Evolutionary conservation across 371 early-diverging fungal species (phyloP).

Genomic region (Dichotomocladium elegans): DNA sequence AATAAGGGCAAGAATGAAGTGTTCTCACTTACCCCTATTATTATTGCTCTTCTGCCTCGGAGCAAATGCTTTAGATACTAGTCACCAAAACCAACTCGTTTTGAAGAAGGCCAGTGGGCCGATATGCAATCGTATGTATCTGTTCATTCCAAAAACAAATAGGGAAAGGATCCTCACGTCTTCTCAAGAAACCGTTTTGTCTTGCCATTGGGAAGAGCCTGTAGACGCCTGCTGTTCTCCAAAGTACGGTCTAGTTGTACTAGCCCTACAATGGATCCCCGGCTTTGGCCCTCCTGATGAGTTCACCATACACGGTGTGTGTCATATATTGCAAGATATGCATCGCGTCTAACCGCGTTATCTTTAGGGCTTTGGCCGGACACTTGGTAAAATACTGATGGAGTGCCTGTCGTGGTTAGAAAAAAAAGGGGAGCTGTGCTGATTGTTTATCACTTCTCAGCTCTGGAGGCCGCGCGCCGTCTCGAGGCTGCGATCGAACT

Average conservation of each 20-base stretch:
- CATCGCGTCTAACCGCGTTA: slow-evolving; percentile 14
- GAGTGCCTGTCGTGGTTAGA: too few species aligned
- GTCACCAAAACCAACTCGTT: too few species aligned
- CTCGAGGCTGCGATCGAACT: slow-evolving; percentile 25
- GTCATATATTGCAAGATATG: neutral
- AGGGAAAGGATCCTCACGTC: neutral
- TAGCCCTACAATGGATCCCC: slow-evolving; percentile 50
- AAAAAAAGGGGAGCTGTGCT: neutral
- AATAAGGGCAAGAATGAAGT: too few species aligned
- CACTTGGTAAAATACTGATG: slow-evolving; percentile 32
- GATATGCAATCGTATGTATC: neutral
- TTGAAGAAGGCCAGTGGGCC: too few species aligned
- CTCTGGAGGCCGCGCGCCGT: slow-evolving; percentile 27
- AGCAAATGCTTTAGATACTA: too few species aligned
- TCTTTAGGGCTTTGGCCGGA: slow-evolving; percentile 45
- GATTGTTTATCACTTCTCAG: slow-evolving; percentile 1
- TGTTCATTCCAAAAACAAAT: neutral
- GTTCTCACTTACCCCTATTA: too few species aligned
- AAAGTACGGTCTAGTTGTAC: slow-evolving; percentile 59
- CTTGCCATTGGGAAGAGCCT: slow-evolving; percentile 37
- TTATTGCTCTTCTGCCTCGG: too few species aligned
- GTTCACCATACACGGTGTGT: slow-evolving; percentile 49
- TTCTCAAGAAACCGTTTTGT: slow-evolving; percentile 22
- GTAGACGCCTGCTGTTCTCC: slow-evolving; percentile 68
- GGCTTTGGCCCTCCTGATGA: slow-evolving; percentile 41